Conservation (phyloP, 1,284 basidiomycete species). For the Microbotryum violaceum region DNA sequence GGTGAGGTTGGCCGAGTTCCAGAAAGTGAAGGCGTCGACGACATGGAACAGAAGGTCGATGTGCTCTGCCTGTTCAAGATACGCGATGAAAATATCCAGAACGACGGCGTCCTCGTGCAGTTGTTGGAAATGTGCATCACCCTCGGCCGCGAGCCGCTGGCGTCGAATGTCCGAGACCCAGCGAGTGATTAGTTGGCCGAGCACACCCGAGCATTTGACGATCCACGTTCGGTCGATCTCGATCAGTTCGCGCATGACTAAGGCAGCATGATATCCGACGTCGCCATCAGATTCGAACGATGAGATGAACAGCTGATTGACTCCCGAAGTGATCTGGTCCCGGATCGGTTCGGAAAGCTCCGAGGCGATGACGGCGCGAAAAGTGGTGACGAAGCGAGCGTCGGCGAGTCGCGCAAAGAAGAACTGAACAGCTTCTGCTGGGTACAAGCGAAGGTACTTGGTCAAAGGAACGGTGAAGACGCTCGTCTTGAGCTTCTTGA, state of each 20-base stretch:
- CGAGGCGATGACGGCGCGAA: constrained; percentile 62
- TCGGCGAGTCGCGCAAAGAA: constrained; percentile 65
- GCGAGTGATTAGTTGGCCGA: constrained; percentile 39
- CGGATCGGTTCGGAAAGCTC: constrained; percentile 67
- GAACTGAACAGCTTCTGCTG: constrained; percentile 72
- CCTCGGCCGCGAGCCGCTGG: constrained; percentile 41
- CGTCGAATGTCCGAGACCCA: constrained; percentile 39
- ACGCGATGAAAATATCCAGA: constrained; percentile 64
- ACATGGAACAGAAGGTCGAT: constrained; percentile 86
- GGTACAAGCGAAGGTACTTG: constrained; percentile 85
- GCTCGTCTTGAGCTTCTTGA: constrained; percentile 81
- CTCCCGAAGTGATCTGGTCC: constrained; percentile 61
- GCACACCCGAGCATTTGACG: constrained; percentile 36
- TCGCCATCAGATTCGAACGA: constrained; percentile 28
- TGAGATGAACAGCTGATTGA: constrained; percentile 53
- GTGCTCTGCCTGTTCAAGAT: constrained; percentile 52
- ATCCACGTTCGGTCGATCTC: constrained; percentile 65
- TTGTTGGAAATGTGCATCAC: constrained; percentile 43
- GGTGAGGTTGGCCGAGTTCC: constrained; percentile 73
- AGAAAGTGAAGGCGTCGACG: constrained; percentile 71
- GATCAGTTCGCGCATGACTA: constrained; percentile 66
- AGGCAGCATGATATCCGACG: constrained; percentile 30
- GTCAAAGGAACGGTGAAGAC: constrained; percentile 92
- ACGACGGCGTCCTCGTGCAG: constrained; percentile 60
- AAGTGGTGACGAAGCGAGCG: constrained; percentile 29